phyloP scores from a whole-genome alignment of 352 stramenopile genomes.

The Phytophthora citricola region DNA sequence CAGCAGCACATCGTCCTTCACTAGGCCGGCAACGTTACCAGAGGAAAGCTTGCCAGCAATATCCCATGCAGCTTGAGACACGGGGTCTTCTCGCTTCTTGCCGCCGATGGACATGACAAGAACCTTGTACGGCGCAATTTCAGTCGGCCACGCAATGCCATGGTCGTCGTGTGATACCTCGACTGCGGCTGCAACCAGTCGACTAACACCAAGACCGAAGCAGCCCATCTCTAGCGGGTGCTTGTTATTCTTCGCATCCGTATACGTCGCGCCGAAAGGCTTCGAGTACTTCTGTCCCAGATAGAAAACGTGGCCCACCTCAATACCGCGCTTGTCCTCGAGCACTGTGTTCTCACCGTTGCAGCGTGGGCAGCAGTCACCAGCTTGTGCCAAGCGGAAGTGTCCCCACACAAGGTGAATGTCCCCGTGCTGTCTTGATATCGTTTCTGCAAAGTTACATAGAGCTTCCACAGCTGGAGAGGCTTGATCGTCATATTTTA shows the following conservation, averaged over 20 bases:
- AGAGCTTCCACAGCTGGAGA: conserved; percentile 32
- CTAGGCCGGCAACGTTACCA: conserved; percentile 34
- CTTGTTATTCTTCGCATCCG: conserved; percentile 52
- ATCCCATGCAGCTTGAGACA: conserved; percentile 47
- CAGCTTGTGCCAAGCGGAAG: conserved; percentile 71
- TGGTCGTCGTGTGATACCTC: conserved; percentile 80
- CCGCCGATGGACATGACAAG: conserved; percentile 80
- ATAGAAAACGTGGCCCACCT: conserved; percentile 91
- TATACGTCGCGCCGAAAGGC: conserved; percentile 72
- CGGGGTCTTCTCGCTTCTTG: conserved; percentile 56
- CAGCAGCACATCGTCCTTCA: conserved; percentile 72
- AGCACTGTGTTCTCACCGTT: conserved; percentile 45
- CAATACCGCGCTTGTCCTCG: conserved; percentile 82
- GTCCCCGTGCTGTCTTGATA: conserved; percentile 26
- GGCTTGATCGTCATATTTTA: conserved; percentile 30
- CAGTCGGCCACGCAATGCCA: conserved; percentile 83
- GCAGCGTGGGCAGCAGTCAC: conserved; percentile 71
- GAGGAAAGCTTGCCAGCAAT: conserved; percentile 67
- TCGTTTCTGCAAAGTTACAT: conserved; percentile 15
- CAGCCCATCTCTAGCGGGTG: conserved; percentile 89
- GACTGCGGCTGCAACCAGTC: conserved; percentile 81
- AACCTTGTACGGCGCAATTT: conserved; percentile 85
- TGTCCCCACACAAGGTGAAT: conserved; percentile 42
- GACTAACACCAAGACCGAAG: conserved; percentile 87
- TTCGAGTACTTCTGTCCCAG: conserved; percentile 91